These are phyloP conservation scores for Brassica incana DNA, from an alignment of 345 rosid genomes.

Conservation along the genomic window DNA sequence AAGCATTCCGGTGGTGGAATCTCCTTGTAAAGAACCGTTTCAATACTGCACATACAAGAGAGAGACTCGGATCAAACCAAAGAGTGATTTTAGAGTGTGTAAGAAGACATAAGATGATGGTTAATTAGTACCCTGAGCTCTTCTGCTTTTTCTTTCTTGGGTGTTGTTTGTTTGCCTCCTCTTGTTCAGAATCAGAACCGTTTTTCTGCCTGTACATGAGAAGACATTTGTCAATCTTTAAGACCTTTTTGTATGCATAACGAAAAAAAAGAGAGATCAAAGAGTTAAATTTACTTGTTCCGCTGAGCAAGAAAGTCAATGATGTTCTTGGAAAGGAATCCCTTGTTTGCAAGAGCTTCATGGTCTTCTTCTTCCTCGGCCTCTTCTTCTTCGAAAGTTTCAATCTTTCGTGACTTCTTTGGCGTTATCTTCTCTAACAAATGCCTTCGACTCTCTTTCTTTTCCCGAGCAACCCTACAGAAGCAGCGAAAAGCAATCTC, in stretches of 20 bases:
- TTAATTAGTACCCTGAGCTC: conserved; percentile 56
- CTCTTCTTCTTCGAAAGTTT: conserved; percentile 41
- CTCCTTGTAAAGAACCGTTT: conserved; percentile 68
- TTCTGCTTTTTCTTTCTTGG: conserved; percentile 61
- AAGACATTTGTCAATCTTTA: background rate
- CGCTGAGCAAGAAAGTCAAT: conserved; percentile 76
- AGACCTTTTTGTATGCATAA: background rate
- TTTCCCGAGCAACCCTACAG: conserved; percentile 59
- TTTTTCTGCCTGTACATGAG: conserved; percentile 56
- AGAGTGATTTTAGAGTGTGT: background rate
- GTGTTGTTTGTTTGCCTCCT: conserved; percentile 40
- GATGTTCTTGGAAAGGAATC: conserved; percentile 77
- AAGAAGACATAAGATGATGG: background rate
- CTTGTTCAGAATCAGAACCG: conserved; percentile 55
- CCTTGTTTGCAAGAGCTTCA: conserved; percentile 43
- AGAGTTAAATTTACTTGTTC: conserved; percentile 55
- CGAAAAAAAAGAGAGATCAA: background rate
- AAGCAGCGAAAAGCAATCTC: conserved; percentile 5
- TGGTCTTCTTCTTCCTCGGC: conserved; percentile 44
- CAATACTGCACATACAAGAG: conserved; percentile 49
- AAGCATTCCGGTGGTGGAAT: conserved; percentile 70
- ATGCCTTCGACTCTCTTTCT: conserved; percentile 67
- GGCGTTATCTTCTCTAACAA: conserved; percentile 68
- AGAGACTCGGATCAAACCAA: background rate
- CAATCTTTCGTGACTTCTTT: conserved; percentile 35